Evolutionary conservation across 257 asterid genomes (phyloP), one percentile per base, ranked within the genome.

Genomic region (Gardenia jasminoides): DNA sequence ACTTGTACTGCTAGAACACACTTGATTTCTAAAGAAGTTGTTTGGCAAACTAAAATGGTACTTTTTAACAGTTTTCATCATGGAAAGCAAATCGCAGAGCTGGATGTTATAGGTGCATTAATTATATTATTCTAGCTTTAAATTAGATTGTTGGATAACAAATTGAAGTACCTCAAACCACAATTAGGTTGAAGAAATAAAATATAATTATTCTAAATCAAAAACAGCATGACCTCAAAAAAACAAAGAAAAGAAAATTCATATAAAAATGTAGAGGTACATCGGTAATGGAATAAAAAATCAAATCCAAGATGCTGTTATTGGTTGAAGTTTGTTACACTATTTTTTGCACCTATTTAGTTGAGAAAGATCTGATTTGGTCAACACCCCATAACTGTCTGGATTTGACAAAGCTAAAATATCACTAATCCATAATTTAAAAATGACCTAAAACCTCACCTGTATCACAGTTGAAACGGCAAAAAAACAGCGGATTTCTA

Each of bases 311-410:
- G 62, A 73, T 56, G 31, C 43, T 26, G 67, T 13, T 16, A 4
- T 28, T 69, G 31, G 56, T 68, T 67, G 74, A 30, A 61, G 67
- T 31, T 61, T 64, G 39, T 33, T 70, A 33, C 17, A 28, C 50
- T 28, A 1, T 10, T 22, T 36, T 8, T 36, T 58, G 20, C 12
- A 22, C 22, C 10, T 70, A 43, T 54, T 54, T 78, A 50, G 54
- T 39, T 68, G 33, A 28, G 36, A 7, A 13, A 71, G 20, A 9
- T 22, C 10, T 36, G 33, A 20, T 70, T 79, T 59, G 82, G 82
- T 79, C 76, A 79, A 70, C 77, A 20, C n/a, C 73, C 52, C 3
- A 4, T 22, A 79, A 61, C 72, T 5, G 59, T 64, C 20, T 59
- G 17, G 70, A 75, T 75, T 22, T 22, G 43, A 66, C 26, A 16